These are phyloP conservation scores for Cyberlindnera xishuangbannaensis DNA, from an alignment of 805 yeast species.

Conservation along the genomic window DNA sequence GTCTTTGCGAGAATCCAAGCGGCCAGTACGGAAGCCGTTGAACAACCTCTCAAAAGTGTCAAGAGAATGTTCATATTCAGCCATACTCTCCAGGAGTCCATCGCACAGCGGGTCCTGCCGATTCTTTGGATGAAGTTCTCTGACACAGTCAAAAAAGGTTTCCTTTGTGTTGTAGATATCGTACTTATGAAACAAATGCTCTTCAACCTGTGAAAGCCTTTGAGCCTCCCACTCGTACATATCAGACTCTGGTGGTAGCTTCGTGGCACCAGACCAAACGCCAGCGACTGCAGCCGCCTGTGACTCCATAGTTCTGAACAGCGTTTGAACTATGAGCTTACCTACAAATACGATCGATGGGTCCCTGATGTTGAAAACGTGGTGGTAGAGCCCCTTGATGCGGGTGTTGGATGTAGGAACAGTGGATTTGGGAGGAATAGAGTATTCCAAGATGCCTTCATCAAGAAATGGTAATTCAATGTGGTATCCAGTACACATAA, in stretches of 20 bases:
- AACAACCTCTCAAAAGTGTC: slow-evolving; percentile 19
- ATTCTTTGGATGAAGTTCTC: slow-evolving; percentile 24
- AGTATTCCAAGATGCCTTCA: slow-evolving; percentile 19
- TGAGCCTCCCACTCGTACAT: slow-evolving; percentile 32
- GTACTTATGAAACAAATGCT: slow-evolving; percentile 32
- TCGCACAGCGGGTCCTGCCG: slow-evolving; percentile 30
- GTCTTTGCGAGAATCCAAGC: slow-evolving; percentile 10
- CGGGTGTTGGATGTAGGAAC: slow-evolving; percentile 27
- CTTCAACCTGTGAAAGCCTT: slow-evolving; percentile 21
- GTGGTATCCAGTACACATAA: slow-evolving; percentile 42
- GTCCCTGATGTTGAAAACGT: slow-evolving; percentile 39
- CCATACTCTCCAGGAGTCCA: slow-evolving; percentile 13
- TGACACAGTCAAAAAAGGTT: slow-evolving; percentile 27
- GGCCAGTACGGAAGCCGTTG: slow-evolving; percentile 16
- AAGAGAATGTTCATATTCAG: slow-evolving; percentile 12
- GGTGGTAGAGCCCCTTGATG: slow-evolving; percentile 38
- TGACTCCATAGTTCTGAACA: slow-evolving; percentile 46
- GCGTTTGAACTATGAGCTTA: slow-evolving; percentile 32
- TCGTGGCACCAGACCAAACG: slow-evolving; percentile 40
- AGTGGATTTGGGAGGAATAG: slow-evolving; percentile 19
- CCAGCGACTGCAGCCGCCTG: slow-evolving; percentile 53
- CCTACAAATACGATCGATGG: slow-evolving; percentile 44
- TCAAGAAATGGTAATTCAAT: slow-evolving; percentile 34
- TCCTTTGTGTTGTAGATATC: slow-evolving; percentile 24
- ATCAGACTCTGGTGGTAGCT: slow-evolving; percentile 35